Evolutionary conservation across 345 rosid species (phyloP), one percentile per base, ranked within the genome.

Genomic region (Lumnitzera racemosa): DNA sequence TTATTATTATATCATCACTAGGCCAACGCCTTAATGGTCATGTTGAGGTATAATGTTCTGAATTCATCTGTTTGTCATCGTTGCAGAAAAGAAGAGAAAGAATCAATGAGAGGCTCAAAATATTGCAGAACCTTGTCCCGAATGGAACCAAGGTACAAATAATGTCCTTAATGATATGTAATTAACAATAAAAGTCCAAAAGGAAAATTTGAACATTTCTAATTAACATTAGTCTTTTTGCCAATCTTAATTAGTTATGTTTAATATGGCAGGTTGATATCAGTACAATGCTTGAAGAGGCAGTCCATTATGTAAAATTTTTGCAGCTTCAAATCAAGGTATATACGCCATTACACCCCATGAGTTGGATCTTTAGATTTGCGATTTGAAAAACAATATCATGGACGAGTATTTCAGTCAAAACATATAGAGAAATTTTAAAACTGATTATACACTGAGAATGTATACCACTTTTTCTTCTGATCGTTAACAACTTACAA

Each of bases 211-310:
- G 7, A 29, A 29, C 36, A 29, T 29, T 1, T 6, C 3, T 29
- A 29, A 29, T 29, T 29, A 29, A 6, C 36, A 1, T 6, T 29
- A 29, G 7, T 29, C 36, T 3, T 29, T 3, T 3, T 29, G 36
- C 36, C 7, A 29, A 29, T 29, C 36, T 29, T 29, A 3, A 6
- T 29, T 27, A 15, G 2, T 17, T 23, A 15, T 51, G 25, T 59
- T 55, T 63, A 56, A 11, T 20, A 25, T 49, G 15, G 15, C 72
- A 72, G 77, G 88, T 86, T 53, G 94, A 89, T 73, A 85, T 91
- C 63, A 89, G 96, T 65, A 91, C 98, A 10, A 89, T 89, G 98
- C 86, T 91, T 24, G 98, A 91, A 81, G 98, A 91, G 59, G 98
- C 96, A 4, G 95, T 89, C 46, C 84, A 80, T 5, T 89, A 89